Evolutionary conservation across 345 rosid species (phyloP).

Genomic region (Clarkia xantiana): DNA sequence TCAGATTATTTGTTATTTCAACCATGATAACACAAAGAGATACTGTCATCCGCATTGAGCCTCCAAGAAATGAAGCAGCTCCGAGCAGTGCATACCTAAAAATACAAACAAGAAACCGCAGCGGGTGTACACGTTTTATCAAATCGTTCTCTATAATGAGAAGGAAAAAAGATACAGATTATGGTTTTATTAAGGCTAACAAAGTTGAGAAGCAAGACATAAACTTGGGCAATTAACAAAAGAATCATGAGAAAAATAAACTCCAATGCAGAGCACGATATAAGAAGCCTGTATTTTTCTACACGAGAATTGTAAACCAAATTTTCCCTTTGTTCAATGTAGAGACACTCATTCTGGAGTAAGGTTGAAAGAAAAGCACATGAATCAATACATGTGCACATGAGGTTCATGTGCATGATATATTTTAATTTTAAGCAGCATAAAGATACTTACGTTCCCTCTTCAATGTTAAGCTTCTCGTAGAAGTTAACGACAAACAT

Average conservation of each 20-base stretch:
- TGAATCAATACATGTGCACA: neutral
- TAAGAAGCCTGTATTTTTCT: too few relatives aligned
- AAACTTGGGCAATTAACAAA: too few relatives aligned
- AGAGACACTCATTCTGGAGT: too few relatives aligned
- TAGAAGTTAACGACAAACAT: slow-evolving; percentile 85
- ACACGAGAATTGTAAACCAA: too few relatives aligned
- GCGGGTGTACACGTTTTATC: slow-evolving; percentile 4
- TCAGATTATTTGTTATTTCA: slow-evolving; percentile 90
- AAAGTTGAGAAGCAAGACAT: too few relatives aligned
- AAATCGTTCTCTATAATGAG: neutral
- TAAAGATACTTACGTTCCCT: slow-evolving; percentile 82
- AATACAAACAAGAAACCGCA: slow-evolving; percentile 9
- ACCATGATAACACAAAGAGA: slow-evolving; percentile 95
- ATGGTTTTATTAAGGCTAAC: too few relatives aligned
- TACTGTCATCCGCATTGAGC: slow-evolving; percentile 98
- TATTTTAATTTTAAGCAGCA: neutral
- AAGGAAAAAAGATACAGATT: neutral
- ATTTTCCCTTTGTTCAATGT: too few relatives aligned
- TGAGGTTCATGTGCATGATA: too few relatives aligned
- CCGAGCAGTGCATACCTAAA: slow-evolving; percentile 87
- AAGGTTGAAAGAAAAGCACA: neutral
- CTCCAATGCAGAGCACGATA: too few relatives aligned
- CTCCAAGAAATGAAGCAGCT: slow-evolving; percentile 98
- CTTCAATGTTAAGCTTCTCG: slow-evolving; percentile 86
- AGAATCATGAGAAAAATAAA: too few relatives aligned